Conservation (phyloP, 2,329 filamentous ascomycete species). For the Microdochium nivale region DNA sequence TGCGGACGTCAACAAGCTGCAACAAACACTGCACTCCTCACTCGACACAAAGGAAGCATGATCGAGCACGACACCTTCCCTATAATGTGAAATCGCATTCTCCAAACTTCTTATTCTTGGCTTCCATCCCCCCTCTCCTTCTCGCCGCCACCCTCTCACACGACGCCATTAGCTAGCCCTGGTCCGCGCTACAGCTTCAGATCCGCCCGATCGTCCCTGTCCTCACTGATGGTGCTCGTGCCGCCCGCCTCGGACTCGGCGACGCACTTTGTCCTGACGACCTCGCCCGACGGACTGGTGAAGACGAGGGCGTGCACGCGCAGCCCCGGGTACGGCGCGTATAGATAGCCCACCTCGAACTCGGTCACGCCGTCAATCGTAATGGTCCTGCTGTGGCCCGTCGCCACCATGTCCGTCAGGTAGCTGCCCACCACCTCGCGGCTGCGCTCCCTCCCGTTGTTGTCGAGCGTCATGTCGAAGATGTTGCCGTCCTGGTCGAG, state of each 20-base stretch:
- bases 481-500: conserved; percentile 46
- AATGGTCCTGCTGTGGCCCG: conserved; percentile 39
- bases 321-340: conserved; percentile 39
- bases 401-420: conserved; percentile 43
- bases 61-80: no score
- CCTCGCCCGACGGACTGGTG: conserved; percentile 33
- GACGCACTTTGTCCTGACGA: conserved; percentile 41
- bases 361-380: conserved; percentile 33
- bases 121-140: background rate
- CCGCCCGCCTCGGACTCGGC: conserved; percentile 44
- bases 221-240: conserved; percentile 38
- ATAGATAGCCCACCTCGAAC: conserved; percentile 43
- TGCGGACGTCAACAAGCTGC: no score
- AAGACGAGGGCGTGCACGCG: conserved; percentile 38
- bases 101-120: no score
- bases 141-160: background rate
- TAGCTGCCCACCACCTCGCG: conserved; percentile 39
- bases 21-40: no score
- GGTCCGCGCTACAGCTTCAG: background rate
- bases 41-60: no score
- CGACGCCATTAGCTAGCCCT: background rate
- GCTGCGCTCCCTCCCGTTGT: conserved; percentile 36
- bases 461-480: conserved; percentile 44
- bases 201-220: conserved; percentile 9
- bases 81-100: no score